Percentiles rank a stretch among this genome's conserved stretches.
Conservation (phyloP, 345 rosid genomes). For the Murraya paniculata region DNA sequence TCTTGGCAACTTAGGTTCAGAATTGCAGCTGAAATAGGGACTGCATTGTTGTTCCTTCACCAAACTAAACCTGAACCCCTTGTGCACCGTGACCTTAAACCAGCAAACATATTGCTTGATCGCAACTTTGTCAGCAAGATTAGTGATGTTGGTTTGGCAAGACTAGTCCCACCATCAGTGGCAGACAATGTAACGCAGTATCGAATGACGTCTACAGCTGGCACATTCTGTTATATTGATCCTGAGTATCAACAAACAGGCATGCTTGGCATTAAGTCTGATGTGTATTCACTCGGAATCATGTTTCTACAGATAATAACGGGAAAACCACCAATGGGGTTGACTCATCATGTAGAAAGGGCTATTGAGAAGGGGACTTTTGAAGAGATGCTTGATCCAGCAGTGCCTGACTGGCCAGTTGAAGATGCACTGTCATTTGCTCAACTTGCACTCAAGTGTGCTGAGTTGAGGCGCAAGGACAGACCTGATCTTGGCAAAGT, state of each 20-base stretch:
- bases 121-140: conserved; percentile 87
- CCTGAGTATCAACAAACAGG: conserved; percentile 96
- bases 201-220: conserved; percentile 84
- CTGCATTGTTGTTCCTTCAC: conserved; percentile 76
- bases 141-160: conserved; percentile 84
- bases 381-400: conserved; percentile 57
- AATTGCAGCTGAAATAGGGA: conserved; percentile 82
- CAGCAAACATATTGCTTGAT: conserved; percentile 81
- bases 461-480: conserved; percentile 77
- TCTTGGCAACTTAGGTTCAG: conserved; percentile 84
- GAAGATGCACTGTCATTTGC: conserved; percentile 70
- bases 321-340: conserved; percentile 74
- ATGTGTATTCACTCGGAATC: conserved; percentile 77
- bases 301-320: conserved; percentile 72
- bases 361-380: conserved; percentile 63
- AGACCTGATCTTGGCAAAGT: conserved; percentile 75
- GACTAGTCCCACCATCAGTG: conserved; percentile 83
- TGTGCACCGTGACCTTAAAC: conserved; percentile 86
- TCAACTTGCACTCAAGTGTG: conserved; percentile 58
- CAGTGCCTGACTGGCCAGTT: conserved; percentile 70
- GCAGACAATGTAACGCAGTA: conserved; percentile 79
- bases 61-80: conserved; percentile 90
- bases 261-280: conserved; percentile 82
- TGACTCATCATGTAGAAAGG: conserved; percentile 62
- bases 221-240: conserved; percentile 89